A percentile compares a stretch with the other conserved stretches of the same genome.
Conservation (phyloP, 805 yeast species). For the Vanderwaltozyma polyspora region DNA sequence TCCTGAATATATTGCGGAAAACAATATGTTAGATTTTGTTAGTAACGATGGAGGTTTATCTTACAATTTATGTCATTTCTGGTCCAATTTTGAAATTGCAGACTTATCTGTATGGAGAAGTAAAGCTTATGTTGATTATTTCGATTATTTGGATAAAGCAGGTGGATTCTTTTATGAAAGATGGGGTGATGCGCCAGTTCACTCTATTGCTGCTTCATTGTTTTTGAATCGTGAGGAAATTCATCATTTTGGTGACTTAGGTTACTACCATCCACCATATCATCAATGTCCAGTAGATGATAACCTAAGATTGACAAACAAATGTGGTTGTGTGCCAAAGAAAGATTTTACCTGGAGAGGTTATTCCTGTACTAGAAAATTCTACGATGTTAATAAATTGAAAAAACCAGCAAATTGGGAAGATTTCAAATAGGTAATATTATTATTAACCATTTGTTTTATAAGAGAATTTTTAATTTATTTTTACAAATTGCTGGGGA, state of each 20-base stretch:
- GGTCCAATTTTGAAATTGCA: slow-evolving; percentile 86
- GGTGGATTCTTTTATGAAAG: slow-evolving; percentile 93
- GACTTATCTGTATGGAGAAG: slow-evolving; percentile 64
- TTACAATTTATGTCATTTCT: slow-evolving; percentile 77
- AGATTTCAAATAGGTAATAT: slow-evolving; percentile 4
- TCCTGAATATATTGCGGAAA: slow-evolving; percentile 47
- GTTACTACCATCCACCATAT: slow-evolving; percentile 78
- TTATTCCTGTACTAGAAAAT: slow-evolving; percentile 62
- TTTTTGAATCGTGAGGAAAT: slow-evolving; percentile 59
- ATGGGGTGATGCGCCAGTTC: slow-evolving; percentile 94
- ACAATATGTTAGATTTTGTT: slow-evolving; percentile 60
- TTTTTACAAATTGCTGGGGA: no score
- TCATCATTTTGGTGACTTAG: slow-evolving; percentile 77
- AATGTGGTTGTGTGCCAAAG: slow-evolving; percentile 61
- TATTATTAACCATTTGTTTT: no score
- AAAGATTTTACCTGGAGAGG: slow-evolving; percentile 68
- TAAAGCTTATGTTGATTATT: slow-evolving; percentile 58
- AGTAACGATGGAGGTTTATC: slow-evolving; percentile 60
- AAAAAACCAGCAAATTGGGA: slow-evolving; percentile 65
- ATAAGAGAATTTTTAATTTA: no score
- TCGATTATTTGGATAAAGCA: slow-evolving; percentile 59
- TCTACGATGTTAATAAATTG: slow-evolving; percentile 42
- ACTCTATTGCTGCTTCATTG: slow-evolving; percentile 75
- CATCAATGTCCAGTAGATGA: slow-evolving; percentile 66
- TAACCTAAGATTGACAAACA: slow-evolving; percentile 43